phyloP scores from a whole-genome alignment of 2,329 filamentous ascomycete genomes.

The Diplocarpon mali region DNA sequence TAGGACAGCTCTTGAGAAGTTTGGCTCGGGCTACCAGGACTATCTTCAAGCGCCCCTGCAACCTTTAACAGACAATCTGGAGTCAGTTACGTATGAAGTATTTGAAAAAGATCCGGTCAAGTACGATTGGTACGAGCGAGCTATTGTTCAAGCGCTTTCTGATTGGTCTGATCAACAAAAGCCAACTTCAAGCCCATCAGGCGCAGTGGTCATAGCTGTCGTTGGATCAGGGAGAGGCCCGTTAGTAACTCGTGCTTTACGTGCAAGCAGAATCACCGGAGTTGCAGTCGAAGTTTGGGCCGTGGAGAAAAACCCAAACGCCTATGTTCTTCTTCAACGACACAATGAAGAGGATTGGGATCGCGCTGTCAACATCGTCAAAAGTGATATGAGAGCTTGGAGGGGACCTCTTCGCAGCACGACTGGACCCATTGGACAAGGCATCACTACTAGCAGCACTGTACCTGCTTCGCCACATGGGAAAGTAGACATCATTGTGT shows the following conservation, averaged over 20 bases:
- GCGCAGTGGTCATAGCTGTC: conserved; percentile 74
- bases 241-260: conserved; percentile 75
- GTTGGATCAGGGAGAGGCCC: conserved; percentile 90
- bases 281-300: conserved; percentile 81
- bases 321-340: conserved; percentile 81
- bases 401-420: conserved; percentile 56
- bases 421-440: conserved; percentile 26
- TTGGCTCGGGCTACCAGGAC: conserved; percentile 75
- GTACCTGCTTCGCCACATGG: conserved; percentile 38
- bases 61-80: conserved; percentile 88
- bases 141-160: conserved; percentile 66
- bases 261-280: conserved; percentile 64
- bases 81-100: conserved; percentile 95
- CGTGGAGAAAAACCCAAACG: conserved; percentile 96
- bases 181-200: conserved; percentile 60
- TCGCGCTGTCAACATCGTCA: conserved; percentile 72
- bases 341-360: conserved; percentile 79
- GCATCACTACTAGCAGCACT: conserved; percentile 25
- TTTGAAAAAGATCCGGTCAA: conserved; percentile 98
- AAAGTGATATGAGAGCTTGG: conserved; percentile 97
- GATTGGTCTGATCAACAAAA: conserved; percentile 68
- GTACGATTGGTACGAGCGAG: conserved; percentile 88
- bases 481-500: conserved; percentile 85
- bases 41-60: conserved; percentile 93
- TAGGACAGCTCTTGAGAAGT: conserved; percentile 49